Evolutionary conservation across 2,329 filamentous ascomycete species (phyloP).

Genomic region (Rasamsonia emersonii): DNA sequence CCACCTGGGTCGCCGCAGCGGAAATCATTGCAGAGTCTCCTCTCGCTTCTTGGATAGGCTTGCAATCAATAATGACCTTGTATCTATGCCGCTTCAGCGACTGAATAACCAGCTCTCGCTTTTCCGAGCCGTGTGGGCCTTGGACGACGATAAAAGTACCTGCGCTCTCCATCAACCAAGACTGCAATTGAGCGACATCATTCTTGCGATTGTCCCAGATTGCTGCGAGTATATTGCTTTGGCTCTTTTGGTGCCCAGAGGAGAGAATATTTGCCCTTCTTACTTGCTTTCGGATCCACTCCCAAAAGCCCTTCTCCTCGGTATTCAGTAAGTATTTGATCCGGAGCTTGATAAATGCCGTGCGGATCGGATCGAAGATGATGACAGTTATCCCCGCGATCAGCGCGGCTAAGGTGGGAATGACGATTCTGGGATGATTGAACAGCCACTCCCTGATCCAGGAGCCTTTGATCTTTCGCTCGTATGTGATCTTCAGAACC

Average conservation of each 20-base stretch:
- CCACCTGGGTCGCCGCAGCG: slow-evolving; percentile 71
- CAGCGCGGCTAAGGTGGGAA: slow-evolving; percentile 72
- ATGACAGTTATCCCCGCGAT: slow-evolving; percentile 75
- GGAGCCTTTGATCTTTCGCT: slow-evolving; percentile 65
- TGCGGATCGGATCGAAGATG: slow-evolving; percentile 88
- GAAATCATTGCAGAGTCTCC: slow-evolving; percentile 81
- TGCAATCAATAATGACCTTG: slow-evolving; percentile 83
- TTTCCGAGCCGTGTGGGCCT: slow-evolving; percentile 83
- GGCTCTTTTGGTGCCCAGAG: slow-evolving; percentile 39
- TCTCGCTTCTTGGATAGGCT: slow-evolving; percentile 80
- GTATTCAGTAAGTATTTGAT: slow-evolving; percentile 70
- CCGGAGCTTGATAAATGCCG: slow-evolving; percentile 84
- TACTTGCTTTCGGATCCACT: slow-evolving; percentile 67
- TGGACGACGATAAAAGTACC: slow-evolving; percentile 93
- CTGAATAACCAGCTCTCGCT: slow-evolving; percentile 78
- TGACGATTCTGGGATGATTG: slow-evolving; percentile 76
- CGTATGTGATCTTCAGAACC: slow-evolving; percentile 71
- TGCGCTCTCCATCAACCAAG: slow-evolving; percentile 78
- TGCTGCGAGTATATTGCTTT: slow-evolving; percentile 64
- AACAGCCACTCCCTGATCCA: slow-evolving; percentile 83
- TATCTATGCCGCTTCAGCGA: slow-evolving; percentile 67
- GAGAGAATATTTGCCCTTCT: slow-evolving; percentile 37
- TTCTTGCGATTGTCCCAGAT: slow-evolving; percentile 82
- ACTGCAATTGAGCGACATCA: slow-evolving; percentile 71
- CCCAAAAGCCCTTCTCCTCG: slow-evolving; percentile 62